These are phyloP conservation scores for Botrytis deweyae DNA, from an alignment of 2,329 filamentous ascomycete species.

Conservation along the genomic window DNA sequence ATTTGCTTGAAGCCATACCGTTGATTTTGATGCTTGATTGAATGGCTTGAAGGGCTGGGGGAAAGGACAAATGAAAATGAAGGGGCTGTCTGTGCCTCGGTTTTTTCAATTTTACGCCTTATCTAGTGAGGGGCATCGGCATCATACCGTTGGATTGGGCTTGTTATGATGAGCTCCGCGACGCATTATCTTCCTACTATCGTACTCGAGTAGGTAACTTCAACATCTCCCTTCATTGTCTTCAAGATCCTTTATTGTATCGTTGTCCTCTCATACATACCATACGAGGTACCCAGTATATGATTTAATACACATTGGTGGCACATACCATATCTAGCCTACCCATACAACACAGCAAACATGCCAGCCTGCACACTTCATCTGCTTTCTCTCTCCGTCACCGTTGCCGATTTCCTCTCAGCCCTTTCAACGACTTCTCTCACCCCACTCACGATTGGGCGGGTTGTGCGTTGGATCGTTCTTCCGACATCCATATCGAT, in stretches of 20 bases:
- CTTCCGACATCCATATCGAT: conserved; percentile 46
- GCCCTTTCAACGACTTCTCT: conserved; percentile 40
- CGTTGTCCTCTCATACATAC: not conserved
- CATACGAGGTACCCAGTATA: not conserved
- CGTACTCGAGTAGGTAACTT: not conserved
- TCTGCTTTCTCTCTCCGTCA: conserved; percentile 45
- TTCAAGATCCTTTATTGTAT: not conserved
- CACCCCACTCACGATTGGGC: conserved; percentile 45
- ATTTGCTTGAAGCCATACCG: not conserved
- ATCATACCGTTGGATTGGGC: not conserved
- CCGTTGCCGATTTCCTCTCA: conserved; percentile 44
- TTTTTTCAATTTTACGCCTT: not conserved
- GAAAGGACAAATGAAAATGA: not conserved
- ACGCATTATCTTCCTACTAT: not conserved
- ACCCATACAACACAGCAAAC: not conserved
- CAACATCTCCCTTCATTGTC: not conserved
- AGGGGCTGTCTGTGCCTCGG: conserved; percentile 1
- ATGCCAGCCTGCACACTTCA: conserved; percentile 52
- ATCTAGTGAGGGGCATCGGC: not conserved
- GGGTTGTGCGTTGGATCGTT: conserved; percentile 51
- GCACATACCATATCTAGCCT: too few species aligned
- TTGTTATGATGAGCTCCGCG: not conserved
- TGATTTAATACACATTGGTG: not conserved
- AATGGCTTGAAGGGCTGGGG: not conserved
- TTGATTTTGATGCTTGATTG: not conserved